phyloP scores from a whole-genome alignment of 2,329 filamentous ascomycete genomes.

The Alternaria gansuensis region DNA sequence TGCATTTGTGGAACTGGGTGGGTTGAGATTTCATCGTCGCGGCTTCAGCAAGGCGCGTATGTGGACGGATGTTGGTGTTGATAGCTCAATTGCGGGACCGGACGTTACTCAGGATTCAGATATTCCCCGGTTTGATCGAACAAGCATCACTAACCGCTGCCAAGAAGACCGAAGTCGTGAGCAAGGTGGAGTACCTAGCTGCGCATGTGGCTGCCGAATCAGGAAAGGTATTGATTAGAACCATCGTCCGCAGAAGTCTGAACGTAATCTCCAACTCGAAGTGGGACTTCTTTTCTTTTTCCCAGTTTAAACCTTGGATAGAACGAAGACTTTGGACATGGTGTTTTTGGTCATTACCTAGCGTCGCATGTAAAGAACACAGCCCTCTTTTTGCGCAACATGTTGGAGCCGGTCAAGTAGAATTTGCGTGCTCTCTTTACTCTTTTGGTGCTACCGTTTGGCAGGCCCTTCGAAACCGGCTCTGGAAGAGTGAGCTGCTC shows the following conservation, averaged over 20 bases:
- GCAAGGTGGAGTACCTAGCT: not conserved
- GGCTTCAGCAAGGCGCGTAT: not conserved
- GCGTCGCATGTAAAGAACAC: not conserved
- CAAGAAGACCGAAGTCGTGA: conserved; percentile 2
- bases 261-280: not conserved
- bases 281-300: not conserved
- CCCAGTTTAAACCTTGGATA: not conserved
- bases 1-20: conserved; percentile 1
- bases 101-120: not conserved
- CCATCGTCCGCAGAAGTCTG: not conserved
- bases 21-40: not conserved
- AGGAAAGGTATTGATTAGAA: not conserved
- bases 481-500: not conserved
- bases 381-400: not conserved
- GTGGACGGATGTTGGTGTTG: not conserved
- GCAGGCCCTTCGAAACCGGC: not conserved
- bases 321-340: not conserved
- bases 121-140: not conserved
- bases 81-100: not conserved
- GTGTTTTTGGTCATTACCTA: too few relatives aligned
- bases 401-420: not conserved
- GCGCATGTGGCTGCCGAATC: not conserved
- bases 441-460: not conserved
- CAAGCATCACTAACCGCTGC: conserved; percentile 10
- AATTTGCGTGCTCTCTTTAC: not conserved